Evolutionary conservation across 2,329 filamentous ascomycete species (phyloP), one percentile per base, ranked within the genome.

Genomic region (Simplicillium aogashimaense): DNA sequence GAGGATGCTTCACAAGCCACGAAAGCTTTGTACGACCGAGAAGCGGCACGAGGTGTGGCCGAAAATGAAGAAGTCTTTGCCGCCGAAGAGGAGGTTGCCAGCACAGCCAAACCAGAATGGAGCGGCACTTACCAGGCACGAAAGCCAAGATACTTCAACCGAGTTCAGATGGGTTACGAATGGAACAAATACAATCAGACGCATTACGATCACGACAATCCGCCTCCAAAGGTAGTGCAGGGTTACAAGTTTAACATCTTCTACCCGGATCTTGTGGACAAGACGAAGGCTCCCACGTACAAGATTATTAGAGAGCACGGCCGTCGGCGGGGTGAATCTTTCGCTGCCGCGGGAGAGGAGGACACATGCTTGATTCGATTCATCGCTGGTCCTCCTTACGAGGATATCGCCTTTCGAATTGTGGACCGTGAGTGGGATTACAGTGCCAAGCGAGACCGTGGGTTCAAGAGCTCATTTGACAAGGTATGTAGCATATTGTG

Each of bases 171-270:
- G 86, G 92, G 92, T 39, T 98, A 97, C 61, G 92, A 98, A 61
- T 98, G 92, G 92, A 98, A 98, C 70, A 98, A 98, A 64, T 98
- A 98, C 73, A 98, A 98, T 56, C 92, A 98, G 65, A 98, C 92
- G 11, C 92, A 98, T 64, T 98, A 98, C 65, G 92, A 97, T 60
- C 87, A 95, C 60, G 90, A 97, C 57, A 95, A 97, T 54, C 92
- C 92, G 2, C 92, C 92, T 2, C 92, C 92, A 18, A 95, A 95
- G 64, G 90, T 98, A 7, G 92, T 98, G 10, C 92, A 98, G 60
- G 92, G 92, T 42, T 98, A 98, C 72, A 95, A 94, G 60, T 98
- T 98, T 73, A 97, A 98, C 65, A 90, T 98, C 38, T 98, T 98
- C 65, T 98, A 98, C 56, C 92, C 92, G 0, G 92, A 98, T 52